These are phyloP conservation scores for Corymbia calophylla DNA, from an alignment of 441 rosid genomes.

Conservation along the genomic window DNA sequence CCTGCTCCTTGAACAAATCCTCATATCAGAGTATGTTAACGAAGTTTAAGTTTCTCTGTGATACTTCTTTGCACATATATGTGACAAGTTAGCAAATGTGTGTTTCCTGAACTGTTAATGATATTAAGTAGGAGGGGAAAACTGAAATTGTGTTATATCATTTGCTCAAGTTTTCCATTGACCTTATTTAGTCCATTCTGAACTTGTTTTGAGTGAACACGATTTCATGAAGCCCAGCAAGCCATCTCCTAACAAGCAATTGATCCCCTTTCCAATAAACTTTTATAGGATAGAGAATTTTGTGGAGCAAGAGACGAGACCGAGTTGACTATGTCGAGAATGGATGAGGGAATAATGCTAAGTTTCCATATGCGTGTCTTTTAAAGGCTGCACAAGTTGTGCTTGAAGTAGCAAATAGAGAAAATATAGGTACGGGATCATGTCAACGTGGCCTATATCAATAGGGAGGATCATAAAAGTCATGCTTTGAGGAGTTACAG, in stretches of 20 bases:
- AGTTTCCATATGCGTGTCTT: neutral
- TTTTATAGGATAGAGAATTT: neutral
- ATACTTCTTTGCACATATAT: neutral
- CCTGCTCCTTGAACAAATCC: conserved; percentile 71
- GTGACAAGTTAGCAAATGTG: neutral
- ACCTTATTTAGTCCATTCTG: neutral
- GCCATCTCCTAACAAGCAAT: neutral
- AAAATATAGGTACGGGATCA: neutral
- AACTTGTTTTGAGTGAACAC: neutral
- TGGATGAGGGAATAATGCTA: neutral
- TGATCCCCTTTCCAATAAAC: neutral
- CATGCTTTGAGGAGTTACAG: neutral
- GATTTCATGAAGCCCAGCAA: neutral
- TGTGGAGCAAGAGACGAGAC: neutral
- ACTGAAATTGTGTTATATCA: neutral
- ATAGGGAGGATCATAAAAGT: neutral
- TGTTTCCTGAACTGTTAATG: neutral
- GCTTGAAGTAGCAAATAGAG: neutral
- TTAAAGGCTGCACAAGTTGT: neutral
- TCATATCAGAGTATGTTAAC: conserved; percentile 51
- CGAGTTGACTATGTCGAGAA: neutral
- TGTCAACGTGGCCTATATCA: neutral
- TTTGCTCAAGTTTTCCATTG: neutral
- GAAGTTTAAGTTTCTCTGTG: neutral
- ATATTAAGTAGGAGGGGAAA: neutral